phyloP scores from a whole-genome alignment of 2,329 filamentous ascomycete genomes.

The Trichoderma sp. region DNA sequence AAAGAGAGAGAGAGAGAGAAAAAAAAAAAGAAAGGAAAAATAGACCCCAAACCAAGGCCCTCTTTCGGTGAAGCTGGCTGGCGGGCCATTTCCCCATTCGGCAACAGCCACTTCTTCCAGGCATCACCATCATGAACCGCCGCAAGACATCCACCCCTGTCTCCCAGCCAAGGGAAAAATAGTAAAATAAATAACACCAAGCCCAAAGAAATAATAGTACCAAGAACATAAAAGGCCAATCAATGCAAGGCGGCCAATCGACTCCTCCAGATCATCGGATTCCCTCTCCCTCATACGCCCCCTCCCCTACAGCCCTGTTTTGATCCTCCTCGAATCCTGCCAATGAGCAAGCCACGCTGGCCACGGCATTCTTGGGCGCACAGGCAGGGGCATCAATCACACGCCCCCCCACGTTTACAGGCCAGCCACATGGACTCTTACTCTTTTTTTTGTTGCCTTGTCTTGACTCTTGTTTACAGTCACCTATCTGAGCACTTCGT shows the following conservation, averaged over 20 bases:
- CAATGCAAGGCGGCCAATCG: conserved; percentile 8
- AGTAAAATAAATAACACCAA: neutral
- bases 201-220: neutral
- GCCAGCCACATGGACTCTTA: neutral
- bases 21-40: neutral
- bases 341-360: neutral
- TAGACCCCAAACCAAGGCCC: neutral
- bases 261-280: conserved; percentile 13
- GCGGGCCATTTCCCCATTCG: neutral
- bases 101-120: neutral
- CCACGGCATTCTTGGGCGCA: neutral
- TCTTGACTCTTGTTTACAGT: neutral
- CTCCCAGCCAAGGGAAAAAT: neutral
- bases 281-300: neutral
- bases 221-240: neutral
- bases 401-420: neutral
- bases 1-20: neutral
- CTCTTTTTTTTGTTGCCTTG: neutral
- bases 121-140: neutral
- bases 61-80: neutral
- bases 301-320: neutral
- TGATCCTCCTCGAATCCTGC: neutral
- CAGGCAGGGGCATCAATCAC: neutral
- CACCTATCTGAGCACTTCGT: neutral
- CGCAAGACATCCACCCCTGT: neutral